Evolutionary conservation across 306 rosid genomes (phyloP).

Genomic region (Begonia loranthoides): DNA sequence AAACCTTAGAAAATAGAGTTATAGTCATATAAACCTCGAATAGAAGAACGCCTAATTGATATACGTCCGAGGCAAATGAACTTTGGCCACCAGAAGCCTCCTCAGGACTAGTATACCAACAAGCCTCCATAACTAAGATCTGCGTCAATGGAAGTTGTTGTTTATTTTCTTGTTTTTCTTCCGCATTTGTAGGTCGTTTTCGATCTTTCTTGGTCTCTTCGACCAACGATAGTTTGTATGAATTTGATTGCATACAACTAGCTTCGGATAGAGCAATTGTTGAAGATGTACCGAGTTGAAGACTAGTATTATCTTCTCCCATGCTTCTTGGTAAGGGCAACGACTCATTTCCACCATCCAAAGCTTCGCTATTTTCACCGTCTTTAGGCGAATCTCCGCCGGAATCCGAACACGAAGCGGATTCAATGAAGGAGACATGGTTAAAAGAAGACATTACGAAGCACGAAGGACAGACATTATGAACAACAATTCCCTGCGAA

Average conservation of each 20-base stretch:
- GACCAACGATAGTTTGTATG: conserved; percentile 22
- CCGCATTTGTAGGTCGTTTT: conserved; percentile 39
- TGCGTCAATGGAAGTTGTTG: conserved; percentile 92
- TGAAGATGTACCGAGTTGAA: conserved; percentile 29
- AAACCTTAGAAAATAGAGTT: not conserved
- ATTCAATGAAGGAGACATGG: conserved; percentile 84
- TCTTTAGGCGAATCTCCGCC: conserved; percentile 69
- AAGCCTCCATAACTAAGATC: conserved; percentile 68
- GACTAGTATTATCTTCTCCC: conserved; percentile 35
- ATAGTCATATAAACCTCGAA: conserved; percentile 49
- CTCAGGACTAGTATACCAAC: conserved; percentile 91
- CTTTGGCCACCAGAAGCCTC: conserved; percentile 46
- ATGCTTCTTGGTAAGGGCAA: conserved; percentile 30
- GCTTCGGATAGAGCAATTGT: conserved; percentile 50
- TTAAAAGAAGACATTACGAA: conserved; percentile 92
- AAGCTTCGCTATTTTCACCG: conserved; percentile 31
- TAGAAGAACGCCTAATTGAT: conserved; percentile 81
- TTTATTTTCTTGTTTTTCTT: conserved; percentile 53
- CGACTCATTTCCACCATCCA: conserved; percentile 32
- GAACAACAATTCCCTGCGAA: conserved; percentile 87
- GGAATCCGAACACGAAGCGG: conserved; percentile 86
- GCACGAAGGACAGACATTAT: conserved; percentile 94
- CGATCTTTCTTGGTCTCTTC: conserved; percentile 54
- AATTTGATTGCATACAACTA: conserved; percentile 80
- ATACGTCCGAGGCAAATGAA: conserved; percentile 79